Percentiles rank a stretch among this genome's conserved stretches.
These are phyloP conservation scores for Zalaria obscura DNA, from an alignment of 2,329 filamentous ascomycete genomes.

Conservation along the genomic window DNA sequence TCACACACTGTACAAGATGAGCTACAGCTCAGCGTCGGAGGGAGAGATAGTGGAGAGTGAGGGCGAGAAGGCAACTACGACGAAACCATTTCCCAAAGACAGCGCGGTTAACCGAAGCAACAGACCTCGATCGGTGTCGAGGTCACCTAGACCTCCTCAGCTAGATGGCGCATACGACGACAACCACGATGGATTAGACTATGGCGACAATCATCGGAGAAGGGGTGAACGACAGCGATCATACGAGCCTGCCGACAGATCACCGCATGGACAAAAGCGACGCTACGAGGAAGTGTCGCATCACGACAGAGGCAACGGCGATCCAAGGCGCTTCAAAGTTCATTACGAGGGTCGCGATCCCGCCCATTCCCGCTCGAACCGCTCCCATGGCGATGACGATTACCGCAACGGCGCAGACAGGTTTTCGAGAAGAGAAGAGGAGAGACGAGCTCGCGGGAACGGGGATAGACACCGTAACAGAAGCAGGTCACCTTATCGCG, in stretches of 20 bases:
- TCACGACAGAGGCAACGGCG: constrained; percentile 32
- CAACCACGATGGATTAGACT: constrained; percentile 31
- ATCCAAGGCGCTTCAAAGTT: constrained; percentile 46
- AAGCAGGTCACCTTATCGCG: constrained; percentile 8
- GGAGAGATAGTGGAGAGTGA: constrained; percentile 72
- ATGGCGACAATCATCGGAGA: constrained; percentile 32
- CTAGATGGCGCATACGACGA: constrained; percentile 23
- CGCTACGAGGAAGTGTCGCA: constrained; percentile 47
- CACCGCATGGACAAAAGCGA: constrained; percentile 45
- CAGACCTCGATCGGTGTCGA: constrained; percentile 45
- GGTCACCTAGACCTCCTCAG: constrained; percentile 18
- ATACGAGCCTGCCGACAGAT: constrained; percentile 10
- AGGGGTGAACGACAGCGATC: constrained; percentile 15
- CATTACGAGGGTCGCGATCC: constrained; percentile 44
- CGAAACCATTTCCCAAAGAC: constrained; percentile 56
- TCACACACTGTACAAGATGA: constrained; percentile 18
- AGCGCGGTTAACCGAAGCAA: constrained; percentile 81
- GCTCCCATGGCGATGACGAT: constrained; percentile 25
- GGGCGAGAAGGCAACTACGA: constrained; percentile 74
- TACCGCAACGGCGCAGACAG: constrained; percentile 23
- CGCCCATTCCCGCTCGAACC: constrained; percentile 6
- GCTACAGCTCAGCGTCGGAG: constrained; percentile 54
- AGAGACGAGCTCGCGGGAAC: constrained; percentile 1
- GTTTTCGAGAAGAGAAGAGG: constrained; percentile 5
- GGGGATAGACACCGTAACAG: constrained; percentile 5